Evolutionary conservation across 2,329 filamentous ascomycete species (phyloP), one percentile per base, ranked within the genome.

Genomic region (Ceratocystiopsis sp.): DNA sequence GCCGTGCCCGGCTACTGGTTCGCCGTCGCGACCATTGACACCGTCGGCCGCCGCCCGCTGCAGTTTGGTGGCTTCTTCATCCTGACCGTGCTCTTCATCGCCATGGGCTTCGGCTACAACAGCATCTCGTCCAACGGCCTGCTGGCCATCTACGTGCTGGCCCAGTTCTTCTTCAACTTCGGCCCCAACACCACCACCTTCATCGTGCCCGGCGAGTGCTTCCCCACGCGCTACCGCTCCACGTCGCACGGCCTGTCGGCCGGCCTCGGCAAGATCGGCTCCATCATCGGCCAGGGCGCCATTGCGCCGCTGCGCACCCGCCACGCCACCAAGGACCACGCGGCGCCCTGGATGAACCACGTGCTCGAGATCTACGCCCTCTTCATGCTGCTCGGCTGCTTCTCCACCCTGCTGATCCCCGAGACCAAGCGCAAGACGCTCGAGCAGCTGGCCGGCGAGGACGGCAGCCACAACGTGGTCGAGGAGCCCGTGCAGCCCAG

Each of bases 1-100:
- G 79, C 83, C 40, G 81, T 87, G 14, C 83, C 83, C 0, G 83
- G 83, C 14, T 87, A 87, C n/a, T 87, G 82, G 82, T 71, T 84
- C 15, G 83, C 80, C 0, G 81, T 86, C 7, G 75, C 75, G 37
- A 59, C 57, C 21, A 53, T 85, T 45, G 82, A 89, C 59, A 81
- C 70, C 2, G 53, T 86, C 14, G 83, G 82, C 43, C 79, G 83
- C 54, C 86, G 84, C 65, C 73, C 80, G 2, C 84, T 89, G 45
- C 84, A 84, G 61, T 61, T 81, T 44, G 68, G 65, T 47, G 75
- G 75, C 21, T 80, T 79, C 57, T 57, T 62, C 41, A 68, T 79
- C 44, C 60, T 80, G 9, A 78, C 75, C 9, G 61, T 74, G 37
- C 63, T 80, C 17, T 76, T 76, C 59, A 61, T 74, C 45, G 58